These are phyloP conservation scores for Strombidium stylifer DNA, from an alignment of 73 alveolate species.

Conservation along the genomic window DNA sequence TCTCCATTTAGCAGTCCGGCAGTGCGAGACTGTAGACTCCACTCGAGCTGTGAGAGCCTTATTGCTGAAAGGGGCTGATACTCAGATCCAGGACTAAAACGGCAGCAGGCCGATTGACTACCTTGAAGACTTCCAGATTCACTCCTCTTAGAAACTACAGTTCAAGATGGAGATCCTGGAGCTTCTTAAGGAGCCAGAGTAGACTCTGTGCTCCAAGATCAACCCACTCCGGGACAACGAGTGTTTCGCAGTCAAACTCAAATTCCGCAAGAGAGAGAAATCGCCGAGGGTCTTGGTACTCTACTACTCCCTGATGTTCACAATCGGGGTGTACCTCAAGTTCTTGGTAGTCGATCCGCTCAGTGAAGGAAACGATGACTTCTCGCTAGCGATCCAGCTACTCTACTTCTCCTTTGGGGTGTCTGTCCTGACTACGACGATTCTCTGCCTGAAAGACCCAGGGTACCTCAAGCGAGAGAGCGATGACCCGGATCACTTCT, in stretches of 20 bases:
- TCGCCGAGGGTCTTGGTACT: too few relatives aligned
- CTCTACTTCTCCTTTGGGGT: too few relatives aligned
- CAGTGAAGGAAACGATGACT: not conserved
- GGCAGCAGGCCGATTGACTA: slow-evolving; percentile 25
- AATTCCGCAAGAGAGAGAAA: too few relatives aligned
- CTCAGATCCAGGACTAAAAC: slow-evolving; percentile 1
- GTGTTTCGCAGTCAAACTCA: too few relatives aligned
- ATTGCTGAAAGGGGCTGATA: slow-evolving; percentile 26
- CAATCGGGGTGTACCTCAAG: too few relatives aligned
- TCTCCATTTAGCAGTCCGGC: slow-evolving; percentile 56
- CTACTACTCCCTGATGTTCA: too few relatives aligned
- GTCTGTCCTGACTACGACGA: not conserved
- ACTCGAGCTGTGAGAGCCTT: not conserved
- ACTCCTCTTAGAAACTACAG: not conserved
- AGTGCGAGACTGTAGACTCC: slow-evolving; percentile 1
- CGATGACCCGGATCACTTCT: too few relatives aligned
- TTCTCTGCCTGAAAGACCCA: slow-evolving; percentile 1
- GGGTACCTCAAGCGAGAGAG: slow-evolving; percentile 2
- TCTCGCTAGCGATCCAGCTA: not conserved
- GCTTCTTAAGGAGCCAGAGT: too few relatives aligned
- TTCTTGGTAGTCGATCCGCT: not conserved
- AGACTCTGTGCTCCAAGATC: too few relatives aligned
- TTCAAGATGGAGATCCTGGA: not conserved
- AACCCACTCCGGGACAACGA: too few relatives aligned
- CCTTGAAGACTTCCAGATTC: slow-evolving; percentile 17